These are phyloP conservation scores for Mesembryanthemum crystallinum DNA, from an alignment of 148 eudicot species.

Conservation along the genomic window DNA sequence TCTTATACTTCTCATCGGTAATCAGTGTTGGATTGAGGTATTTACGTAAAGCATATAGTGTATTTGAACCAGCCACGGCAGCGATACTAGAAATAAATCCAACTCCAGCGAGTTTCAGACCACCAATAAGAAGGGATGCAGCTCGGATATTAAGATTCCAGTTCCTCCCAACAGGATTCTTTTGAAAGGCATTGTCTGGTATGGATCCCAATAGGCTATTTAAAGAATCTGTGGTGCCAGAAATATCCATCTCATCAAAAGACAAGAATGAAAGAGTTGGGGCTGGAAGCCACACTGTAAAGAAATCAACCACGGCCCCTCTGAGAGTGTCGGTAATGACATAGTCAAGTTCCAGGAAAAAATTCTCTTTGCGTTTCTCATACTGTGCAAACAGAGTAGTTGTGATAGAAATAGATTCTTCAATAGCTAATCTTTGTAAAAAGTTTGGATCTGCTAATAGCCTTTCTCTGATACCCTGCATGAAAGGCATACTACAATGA, in stretches of 20 bases:
- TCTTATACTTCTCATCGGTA: conserved; percentile 42
- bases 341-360: conserved; percentile 87
- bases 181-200: conserved; percentile 96
- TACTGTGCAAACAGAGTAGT: conserved; percentile 90
- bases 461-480: conserved; percentile 96
- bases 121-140: conserved; percentile 86
- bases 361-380: conserved; percentile 81
- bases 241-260: conserved; percentile 43
- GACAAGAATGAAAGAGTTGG: conserved; percentile 92
- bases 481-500: conserved; percentile 19
- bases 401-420: conserved; percentile 88
- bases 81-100: conserved; percentile 92
- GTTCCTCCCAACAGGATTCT: conserved; percentile 73
- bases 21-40: conserved; percentile 60
- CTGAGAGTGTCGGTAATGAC: conserved; percentile 78
- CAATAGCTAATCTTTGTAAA: conserved; percentile 80
- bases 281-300: conserved; percentile 98
- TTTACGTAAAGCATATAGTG: conserved; percentile 49
- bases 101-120: conserved; percentile 81
- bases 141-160: conserved; percentile 77
- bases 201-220: conserved; percentile 80
- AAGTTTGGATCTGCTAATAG: conserved; percentile 91
- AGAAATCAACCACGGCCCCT: conserved; percentile 89
- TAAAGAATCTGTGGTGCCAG: conserved; percentile 62
- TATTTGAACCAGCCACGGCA: conserved; percentile 88